Conservation (phyloP, 139 green algal genomes). For the Chlorella sorokiniana region DNA sequence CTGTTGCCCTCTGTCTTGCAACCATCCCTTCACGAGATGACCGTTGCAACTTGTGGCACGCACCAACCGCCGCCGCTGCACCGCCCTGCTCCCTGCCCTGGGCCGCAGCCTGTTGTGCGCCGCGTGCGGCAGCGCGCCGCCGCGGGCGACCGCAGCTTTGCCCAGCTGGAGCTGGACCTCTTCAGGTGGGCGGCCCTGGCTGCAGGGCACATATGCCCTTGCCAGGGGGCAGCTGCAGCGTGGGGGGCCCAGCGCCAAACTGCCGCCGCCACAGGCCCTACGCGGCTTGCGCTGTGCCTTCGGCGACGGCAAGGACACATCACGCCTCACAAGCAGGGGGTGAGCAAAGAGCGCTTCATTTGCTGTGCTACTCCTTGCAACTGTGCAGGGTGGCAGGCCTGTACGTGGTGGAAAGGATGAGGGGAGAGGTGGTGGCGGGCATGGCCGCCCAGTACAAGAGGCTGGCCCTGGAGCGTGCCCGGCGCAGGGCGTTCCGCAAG, state of each 20-base stretch:
- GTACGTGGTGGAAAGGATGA: conserved; percentile 42
- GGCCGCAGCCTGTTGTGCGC: conserved; percentile 3
- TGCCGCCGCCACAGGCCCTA: too few relatives aligned
- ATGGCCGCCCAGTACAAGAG: conserved; percentile 33
- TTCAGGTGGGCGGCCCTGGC: neutral
- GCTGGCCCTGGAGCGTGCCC: conserved; percentile 23
- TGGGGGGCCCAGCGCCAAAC: too few relatives aligned
- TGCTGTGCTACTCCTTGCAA: neutral
- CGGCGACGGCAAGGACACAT: too few relatives aligned
- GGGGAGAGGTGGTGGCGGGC: conserved; percentile 28
- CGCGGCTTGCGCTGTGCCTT: too few relatives aligned
- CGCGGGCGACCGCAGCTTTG: conserved; percentile 9
- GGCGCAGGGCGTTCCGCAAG: conserved; percentile 8
- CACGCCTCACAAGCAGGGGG: too few relatives aligned
- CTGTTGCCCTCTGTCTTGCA: too few relatives aligned
- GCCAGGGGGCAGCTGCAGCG: neutral
- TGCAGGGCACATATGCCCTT: neutral
- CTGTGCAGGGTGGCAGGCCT: conserved; percentile 8
- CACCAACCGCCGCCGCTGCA: too few relatives aligned
- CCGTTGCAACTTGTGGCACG: too few relatives aligned
- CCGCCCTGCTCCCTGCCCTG: neutral
- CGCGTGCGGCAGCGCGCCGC: conserved; percentile 14
- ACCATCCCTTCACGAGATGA: too few relatives aligned
- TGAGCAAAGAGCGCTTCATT: too few relatives aligned
- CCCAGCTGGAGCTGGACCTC: conserved; percentile 41